phyloP scores from a whole-genome alignment of 805 yeast species.

The Kuraishia ogatae region DNA sequence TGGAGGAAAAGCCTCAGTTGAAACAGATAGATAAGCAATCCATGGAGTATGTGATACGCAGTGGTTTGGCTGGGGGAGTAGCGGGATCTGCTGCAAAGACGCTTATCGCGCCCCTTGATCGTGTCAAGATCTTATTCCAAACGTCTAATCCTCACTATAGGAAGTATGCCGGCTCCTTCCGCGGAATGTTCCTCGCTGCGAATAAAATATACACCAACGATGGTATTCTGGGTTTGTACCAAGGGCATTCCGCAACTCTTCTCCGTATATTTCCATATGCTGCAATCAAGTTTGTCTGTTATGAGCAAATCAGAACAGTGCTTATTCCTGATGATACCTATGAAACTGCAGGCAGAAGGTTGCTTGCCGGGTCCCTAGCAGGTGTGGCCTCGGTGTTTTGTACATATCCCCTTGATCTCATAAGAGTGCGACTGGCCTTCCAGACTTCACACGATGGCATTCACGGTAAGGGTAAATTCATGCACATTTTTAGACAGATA shows the following conservation, averaged over 20 bases:
- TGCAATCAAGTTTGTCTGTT: slow-evolving; percentile 91
- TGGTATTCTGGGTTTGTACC: slow-evolving; percentile 77
- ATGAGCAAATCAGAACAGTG: slow-evolving; percentile 80
- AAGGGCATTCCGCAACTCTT: slow-evolving; percentile 93
- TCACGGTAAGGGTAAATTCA: slow-evolving; percentile 21
- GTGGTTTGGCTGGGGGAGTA: slow-evolving; percentile 90
- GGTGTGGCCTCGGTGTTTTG: slow-evolving; percentile 81
- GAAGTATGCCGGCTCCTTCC: slow-evolving; percentile 69
- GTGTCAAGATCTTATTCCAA: slow-evolving; percentile 92
- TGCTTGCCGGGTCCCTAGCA: slow-evolving; percentile 83
- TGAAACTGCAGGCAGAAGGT: slow-evolving; percentile 76
- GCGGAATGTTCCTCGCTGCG: slow-evolving; percentile 71
- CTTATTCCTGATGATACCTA: slow-evolving; percentile 66
- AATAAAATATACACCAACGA: slow-evolving; percentile 54
- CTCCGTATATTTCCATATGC: slow-evolving; percentile 94
- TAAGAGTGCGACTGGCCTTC: slow-evolving; percentile 88
- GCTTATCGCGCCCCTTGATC: slow-evolving; percentile 87
- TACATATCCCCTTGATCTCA: slow-evolving; percentile 87
- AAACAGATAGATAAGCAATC: slow-evolving; percentile 53
- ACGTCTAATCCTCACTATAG: slow-evolving; percentile 87
- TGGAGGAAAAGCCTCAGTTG: background rate
- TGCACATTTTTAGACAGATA: slow-evolving; percentile 19
- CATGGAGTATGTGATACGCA: slow-evolving; percentile 67
- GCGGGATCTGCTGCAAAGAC: slow-evolving; percentile 98
- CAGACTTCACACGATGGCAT: slow-evolving; percentile 42